Evolutionary conservation across 208 protist species (phyloP), one percentile per base, ranked within the genome.

Genomic region (Acanthamoeba castellanii): DNA sequence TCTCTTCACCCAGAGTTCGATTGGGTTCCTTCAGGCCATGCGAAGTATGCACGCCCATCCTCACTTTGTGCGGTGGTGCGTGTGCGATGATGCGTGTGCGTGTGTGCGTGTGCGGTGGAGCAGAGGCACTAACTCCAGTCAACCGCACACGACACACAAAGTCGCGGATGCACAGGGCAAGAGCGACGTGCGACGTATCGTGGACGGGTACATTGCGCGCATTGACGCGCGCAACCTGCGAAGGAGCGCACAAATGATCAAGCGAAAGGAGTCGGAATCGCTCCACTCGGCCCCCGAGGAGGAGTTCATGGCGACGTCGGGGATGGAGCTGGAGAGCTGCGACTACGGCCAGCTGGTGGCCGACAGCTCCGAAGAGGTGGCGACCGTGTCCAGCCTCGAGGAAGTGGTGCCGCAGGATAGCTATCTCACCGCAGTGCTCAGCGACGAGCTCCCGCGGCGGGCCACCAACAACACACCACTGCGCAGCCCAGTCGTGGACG

Each of bases 1-100:
- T 30, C 74, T 84, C 34, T 84, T 84, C 20, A 84, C 34, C 13
- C 74, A 84, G 22, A 84, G 74, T 22, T 84, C 74, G 2, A 84
- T 84, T 16, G 18, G 22, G 6, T 84, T 84, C 25, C 74, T 84
- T 22, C 74, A 84, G 22, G 74, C 74, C 0, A 34, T 84, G 22
- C 74, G 74, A 6, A 72, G 66, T 72, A 84, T 6, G 70, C 27
- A 55, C 74, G 1, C 74, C 42, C 18, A 59, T 20, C 20, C 52
- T 0, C 1, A 22, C 50, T 57, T 11, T 57, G 52, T 20, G 52
- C 18, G 52, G 13, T 14, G 13, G 52, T 59, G 52, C 18, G 52
- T 59, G 52, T 59, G 52, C 18, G 50, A 1, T 11, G 0, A 3
- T 57, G 50, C 16, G 50, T 57, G 50, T 57, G 50, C 16, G 50